Base-by-base conservation (phyloP, 2,329 filamentous ascomycete genomes). In the Ceratocystis variospora region DNA sequence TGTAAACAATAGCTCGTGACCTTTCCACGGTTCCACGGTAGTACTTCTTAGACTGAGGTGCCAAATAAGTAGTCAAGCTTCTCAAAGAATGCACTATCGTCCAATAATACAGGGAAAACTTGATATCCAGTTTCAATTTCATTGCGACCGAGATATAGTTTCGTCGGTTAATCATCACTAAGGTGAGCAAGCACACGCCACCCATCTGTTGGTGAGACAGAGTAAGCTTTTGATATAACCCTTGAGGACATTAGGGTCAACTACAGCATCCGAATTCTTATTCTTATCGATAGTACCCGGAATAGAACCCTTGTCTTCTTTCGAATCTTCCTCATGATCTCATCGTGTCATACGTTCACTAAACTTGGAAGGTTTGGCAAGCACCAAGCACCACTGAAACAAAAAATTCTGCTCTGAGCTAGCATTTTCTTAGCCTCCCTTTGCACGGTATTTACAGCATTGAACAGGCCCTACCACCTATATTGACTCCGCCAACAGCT, bases 1-100 rank as follows among this genome's bases (percentile, higher is more conserved):
- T 41, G 22, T 25, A 64, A 53, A 57, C 12, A 65, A 61, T n/a
- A 37, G 48, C 46, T 37, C 17, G 28, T 59, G 55, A 37, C 55
- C 17, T 8, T 31, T 8, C 55, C 33, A 17, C 12, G 31, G 55
- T 19, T 8, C 55, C 33, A 17, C 12, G 31, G 55, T 19, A 25
- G 10, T 37, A 19, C 55, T n/a, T 59, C 12, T 59, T n/a, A 15
- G 17, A 7, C 2, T 59, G n/a, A n/a, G 33, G 17, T n/a, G 25
- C 25, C 2, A 33, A 15, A 8, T 37, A 8, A 37, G 17, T 59
- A 8, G 15, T 37, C 19, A 59, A 59, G 55, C 55, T 37, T 19
- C 15, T 59, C 15, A n/a, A 59, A 37, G 17, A 5, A 15, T 33
- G 22, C 12, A 15, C 37, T 41, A 12, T 41, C 31, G 22, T 55